phyloP scores from a whole-genome alignment of 768 basidiomycete species.

The Nevesoporus exiguus region DNA sequence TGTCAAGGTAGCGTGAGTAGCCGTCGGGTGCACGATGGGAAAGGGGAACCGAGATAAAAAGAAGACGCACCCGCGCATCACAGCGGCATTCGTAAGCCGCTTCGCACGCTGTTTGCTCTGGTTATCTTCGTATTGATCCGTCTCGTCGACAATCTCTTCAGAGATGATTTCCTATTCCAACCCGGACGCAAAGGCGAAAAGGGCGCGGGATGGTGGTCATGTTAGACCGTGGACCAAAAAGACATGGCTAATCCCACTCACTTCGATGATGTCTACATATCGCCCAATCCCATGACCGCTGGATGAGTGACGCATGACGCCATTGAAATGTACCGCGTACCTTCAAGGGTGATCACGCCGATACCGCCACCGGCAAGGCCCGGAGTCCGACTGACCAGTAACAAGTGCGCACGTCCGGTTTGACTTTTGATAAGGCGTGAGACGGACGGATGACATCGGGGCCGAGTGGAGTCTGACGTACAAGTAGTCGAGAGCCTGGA shows the following conservation, averaged over 20 bases:
- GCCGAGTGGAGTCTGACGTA: conserved; percentile 29
- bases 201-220: neutral
- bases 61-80: conserved; percentile 68
- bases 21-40: neutral
- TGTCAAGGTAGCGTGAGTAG: neutral
- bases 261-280: conserved; percentile 70
- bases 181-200: neutral
- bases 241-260: conserved; percentile 18
- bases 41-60: neutral
- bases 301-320: neutral
- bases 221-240: neutral
- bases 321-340: conserved; percentile 30
- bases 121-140: conserved; percentile 87
- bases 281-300: neutral
- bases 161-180: conserved; percentile 80
- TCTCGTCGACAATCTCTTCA: conserved; percentile 95
- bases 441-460: neutral
- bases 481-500: conserved; percentile 95
- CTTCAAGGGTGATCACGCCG: conserved; percentile 89
- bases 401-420: conserved; percentile 90
- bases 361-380: conserved; percentile 81
- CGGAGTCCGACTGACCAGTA: conserved; percentile 81
- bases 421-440: conserved; percentile 72
- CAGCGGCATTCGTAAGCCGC: conserved; percentile 64
- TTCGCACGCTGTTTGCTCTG: conserved; percentile 71